phyloP scores from a whole-genome alignment of 2,329 filamentous ascomycete genomes.

The Calonectria naviculata region DNA sequence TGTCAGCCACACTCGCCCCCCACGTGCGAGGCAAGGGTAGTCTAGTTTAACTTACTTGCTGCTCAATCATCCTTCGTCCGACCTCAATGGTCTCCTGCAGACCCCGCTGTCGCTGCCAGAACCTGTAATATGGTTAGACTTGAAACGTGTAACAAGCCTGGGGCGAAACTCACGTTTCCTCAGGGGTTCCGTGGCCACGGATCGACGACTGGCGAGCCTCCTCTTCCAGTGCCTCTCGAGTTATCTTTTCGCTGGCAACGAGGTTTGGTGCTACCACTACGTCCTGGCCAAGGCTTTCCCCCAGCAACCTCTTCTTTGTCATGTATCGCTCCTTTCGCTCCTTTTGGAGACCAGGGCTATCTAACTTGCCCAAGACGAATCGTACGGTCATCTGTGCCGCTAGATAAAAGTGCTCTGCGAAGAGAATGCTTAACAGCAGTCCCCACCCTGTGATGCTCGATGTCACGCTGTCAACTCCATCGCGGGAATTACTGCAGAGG shows the following conservation, averaged over 20 bases:
- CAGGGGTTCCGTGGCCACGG: conserved; percentile 60
- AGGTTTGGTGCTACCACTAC: conserved; percentile 62
- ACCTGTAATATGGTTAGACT: conserved; percentile 52
- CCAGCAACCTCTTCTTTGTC: conserved; percentile 82
- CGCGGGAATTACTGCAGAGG: conserved; percentile 79
- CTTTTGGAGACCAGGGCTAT: conserved; percentile 87
- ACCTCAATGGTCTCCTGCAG: conserved; percentile 68
- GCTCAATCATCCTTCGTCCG: conserved; percentile 65
- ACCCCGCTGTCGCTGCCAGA: conserved; percentile 71
- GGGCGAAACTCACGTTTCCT: conserved; percentile 57
- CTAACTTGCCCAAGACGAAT: conserved; percentile 80
- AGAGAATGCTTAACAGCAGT: conserved; percentile 82
- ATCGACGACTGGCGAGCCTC: conserved; percentile 65
- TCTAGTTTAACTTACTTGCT: conserved; percentile 46
- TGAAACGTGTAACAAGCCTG: neutral
- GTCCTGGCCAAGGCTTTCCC: conserved; percentile 74
- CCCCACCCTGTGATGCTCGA: conserved; percentile 82
- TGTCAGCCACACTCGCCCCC: conserved; percentile 14
- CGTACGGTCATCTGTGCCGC: conserved; percentile 78
- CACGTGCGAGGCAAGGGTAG: neutral
- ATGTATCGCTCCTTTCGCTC: conserved; percentile 85
- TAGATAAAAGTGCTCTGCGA: conserved; percentile 93
- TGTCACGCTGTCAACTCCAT: conserved; percentile 64
- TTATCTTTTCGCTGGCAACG: conserved; percentile 71
- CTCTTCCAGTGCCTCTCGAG: conserved; percentile 72